Evolutionary conservation across 306 rosid genomes (phyloP).

Genomic region (Trichosanthes truncata): DNA sequence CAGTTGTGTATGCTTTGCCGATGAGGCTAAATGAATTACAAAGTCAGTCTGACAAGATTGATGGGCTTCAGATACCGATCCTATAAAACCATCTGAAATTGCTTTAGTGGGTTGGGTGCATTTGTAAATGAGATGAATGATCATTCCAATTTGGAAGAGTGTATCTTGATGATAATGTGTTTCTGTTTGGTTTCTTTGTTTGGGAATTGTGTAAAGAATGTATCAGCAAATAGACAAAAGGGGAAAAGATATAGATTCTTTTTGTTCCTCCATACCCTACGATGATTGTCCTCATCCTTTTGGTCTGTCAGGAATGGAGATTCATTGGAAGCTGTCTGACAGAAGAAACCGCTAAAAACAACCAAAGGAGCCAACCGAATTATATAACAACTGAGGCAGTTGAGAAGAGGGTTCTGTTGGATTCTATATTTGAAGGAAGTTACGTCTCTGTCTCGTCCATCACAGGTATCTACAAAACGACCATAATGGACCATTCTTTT

Average conservation of each 20-base stretch:
- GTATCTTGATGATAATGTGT: background rate
- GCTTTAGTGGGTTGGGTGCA: background rate
- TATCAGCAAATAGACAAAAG: conserved; percentile 2
- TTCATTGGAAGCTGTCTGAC: background rate
- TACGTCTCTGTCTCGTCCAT: background rate
- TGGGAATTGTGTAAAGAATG: conserved; percentile 9
- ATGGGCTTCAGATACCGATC: background rate
- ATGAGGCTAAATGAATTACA: background rate
- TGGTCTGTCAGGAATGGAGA: conserved; percentile 6
- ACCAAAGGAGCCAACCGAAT: background rate
- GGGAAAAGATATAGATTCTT: background rate
- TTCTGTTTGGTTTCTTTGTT: conserved; percentile 1
- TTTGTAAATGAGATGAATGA: conserved; percentile 3
- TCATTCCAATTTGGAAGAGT: conserved; percentile 1
- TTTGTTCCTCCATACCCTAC: background rate
- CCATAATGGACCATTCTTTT: background rate
- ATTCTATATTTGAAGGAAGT: background rate
- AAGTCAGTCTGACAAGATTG: background rate
- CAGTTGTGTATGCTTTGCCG: background rate
- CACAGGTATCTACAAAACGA: background rate
- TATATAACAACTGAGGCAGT: background rate
- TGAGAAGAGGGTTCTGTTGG: background rate
- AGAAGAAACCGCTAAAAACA: background rate
- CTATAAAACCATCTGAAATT: background rate
- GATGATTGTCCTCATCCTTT: background rate